Base-by-base conservation (phyloP, 306 rosid genomes). In the Pterocarpus santalinus region DNA sequence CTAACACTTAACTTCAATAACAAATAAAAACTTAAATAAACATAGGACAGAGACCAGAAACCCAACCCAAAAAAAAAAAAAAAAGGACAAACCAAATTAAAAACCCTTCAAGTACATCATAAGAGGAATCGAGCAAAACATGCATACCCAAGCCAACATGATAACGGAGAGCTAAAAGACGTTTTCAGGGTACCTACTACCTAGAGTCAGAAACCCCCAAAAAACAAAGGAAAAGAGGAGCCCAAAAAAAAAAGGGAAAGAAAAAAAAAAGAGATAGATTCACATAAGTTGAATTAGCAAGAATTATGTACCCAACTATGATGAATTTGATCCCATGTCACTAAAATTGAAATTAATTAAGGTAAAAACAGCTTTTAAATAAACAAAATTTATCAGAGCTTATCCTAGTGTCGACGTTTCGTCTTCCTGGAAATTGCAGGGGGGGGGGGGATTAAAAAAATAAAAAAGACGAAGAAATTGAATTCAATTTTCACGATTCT, bases 51-150 rank as follows among this genome's bases (percentile, higher is more conserved):
- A 22, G 0, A 22, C 28, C 28, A 22, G 28, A 22, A 22, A 22
- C 28, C 28, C 28, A 22, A 22, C 53, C 30, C 4, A 34, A 32
- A 10, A 30, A 52, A 11, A 2, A 3, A 34, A 15, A 36, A 12
- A 3, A 34, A 15, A 36, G 7, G 41, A 38, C 41, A 58, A 9
- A 5, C 2, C 35, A 3, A 52, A 52, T 3, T 0, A 44, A 63
- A 62, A 62, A 2, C 13, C 36, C 11, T 51, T 53, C 16, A 35
- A 74, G 39, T 43, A 53, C 39, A 69, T 16, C 73, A 38, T 22
- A 28, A 53, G 35, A 69, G 4, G 15, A 66, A 81, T 58, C 47
- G 30, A 70, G 16, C 34, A 53, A 71, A 82, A 63, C 66, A 63
- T 8, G 65, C 32, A 16, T 46, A 53, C 47, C 47, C 47, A 43